Evolutionary conservation across 139 green algal species (phyloP), one percentile per base, ranked within the genome.

Genomic region (Asterochloris erici): DNA sequence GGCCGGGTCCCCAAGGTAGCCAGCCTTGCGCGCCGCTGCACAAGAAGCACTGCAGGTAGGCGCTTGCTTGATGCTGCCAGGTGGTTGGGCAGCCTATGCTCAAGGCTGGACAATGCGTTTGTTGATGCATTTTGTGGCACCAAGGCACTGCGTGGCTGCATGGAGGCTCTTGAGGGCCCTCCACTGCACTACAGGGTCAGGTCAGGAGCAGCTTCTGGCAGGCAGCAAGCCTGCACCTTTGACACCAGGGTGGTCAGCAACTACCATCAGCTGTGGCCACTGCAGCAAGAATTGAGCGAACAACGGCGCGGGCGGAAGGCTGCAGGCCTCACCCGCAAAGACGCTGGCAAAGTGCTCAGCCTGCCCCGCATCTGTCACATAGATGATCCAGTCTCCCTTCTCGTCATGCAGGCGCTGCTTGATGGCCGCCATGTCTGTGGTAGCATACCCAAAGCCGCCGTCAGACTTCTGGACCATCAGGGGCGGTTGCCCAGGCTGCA

Each of bases 391-490:
- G 81, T 99, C 95, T 0, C 93, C 96, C 84, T 97, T 95, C 91
- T 99, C 97, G 38, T 92, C 83, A 1, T 89, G 78, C 68, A 83
- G 27, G 47, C 97, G 90, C 75, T 99, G 96, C 82, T 90, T 88
- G 17, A 98, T 75, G 12, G 85, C 85, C 2, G 95, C 93, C 90
- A 99, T 93, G 88, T 99, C 97, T 0, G 97, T 99, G 38, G 91
- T 95, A 15, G 93, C 97, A 86, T 99, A 99, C 26, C 95, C 95
- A 83, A 94, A 99, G 15, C 96, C 97, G 26, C 97, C 97, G 78
- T 99, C 97, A 60, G 76, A 91, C 91, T 99, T 99, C 82, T 93
- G 92, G 64, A 99, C 90, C 61, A 99, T 99, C 13, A 99, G 91
- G 12, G 96, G 97, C 24, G 76, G 76, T 13, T 54, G 38, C 38